phyloP scores from a whole-genome alignment of 352 stramenopile genomes.

The Globisporangium cederbergense region DNA sequence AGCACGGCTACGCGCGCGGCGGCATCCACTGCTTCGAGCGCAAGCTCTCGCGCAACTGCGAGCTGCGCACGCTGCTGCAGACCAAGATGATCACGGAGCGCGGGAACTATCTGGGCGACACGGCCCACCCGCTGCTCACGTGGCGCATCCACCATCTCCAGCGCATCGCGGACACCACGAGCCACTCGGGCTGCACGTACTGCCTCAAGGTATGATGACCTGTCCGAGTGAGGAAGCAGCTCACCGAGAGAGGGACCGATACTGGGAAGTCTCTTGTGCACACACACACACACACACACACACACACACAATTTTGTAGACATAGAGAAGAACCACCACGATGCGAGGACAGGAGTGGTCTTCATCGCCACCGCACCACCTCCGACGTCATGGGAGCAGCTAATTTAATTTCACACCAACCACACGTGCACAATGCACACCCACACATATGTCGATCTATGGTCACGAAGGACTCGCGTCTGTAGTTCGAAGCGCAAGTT shows the following conservation, averaged over 20 bases:
- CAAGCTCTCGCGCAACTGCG: slow-evolving; percentile 70
- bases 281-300: neutral
- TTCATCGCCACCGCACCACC: too few relatives aligned
- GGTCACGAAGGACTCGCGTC: too few relatives aligned
- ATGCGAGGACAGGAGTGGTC: neutral
- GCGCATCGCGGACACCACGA: slow-evolving; percentile 30
- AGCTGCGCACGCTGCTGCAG: slow-evolving; percentile 53
- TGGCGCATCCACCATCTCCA: slow-evolving; percentile 67
- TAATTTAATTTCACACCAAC: slow-evolving; percentile 8
- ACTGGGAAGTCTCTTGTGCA: slow-evolving; percentile 1
- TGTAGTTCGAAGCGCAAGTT: too few relatives aligned
- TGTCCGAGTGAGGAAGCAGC: neutral
- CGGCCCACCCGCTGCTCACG: slow-evolving; percentile 69
- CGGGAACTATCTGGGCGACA: slow-evolving; percentile 83
- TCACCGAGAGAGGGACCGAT: too few relatives aligned
- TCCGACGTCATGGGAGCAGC: slow-evolving; percentile 5
- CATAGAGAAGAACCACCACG: neutral
- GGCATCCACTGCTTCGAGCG: slow-evolving; percentile 78
- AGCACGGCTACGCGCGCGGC: slow-evolving; percentile 58
- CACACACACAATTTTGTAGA: too few relatives aligned
- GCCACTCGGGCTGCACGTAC: slow-evolving; percentile 17
- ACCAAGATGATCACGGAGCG: slow-evolving; percentile 71
- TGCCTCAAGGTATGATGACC: slow-evolving; percentile 14
- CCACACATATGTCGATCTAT: too few relatives aligned
- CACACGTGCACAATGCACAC: too few relatives aligned